Percentiles rank a stretch among this genome's conserved stretches.
phyloP scores from a whole-genome alignment of 225 moss, liverwort and hornwort species.

The Pleurozium schreberi region DNA sequence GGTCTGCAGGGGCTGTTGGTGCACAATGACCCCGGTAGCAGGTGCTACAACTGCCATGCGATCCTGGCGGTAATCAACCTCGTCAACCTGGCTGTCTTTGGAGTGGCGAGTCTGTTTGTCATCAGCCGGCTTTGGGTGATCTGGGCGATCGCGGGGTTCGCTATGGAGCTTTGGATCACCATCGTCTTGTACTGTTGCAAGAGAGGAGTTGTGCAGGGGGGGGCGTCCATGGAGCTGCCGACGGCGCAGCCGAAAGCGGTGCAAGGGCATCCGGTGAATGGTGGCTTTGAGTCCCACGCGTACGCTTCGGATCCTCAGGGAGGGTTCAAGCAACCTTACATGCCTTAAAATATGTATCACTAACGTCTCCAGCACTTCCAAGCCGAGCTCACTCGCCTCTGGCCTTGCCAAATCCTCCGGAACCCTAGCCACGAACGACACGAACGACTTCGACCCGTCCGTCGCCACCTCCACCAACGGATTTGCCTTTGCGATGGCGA shows the following conservation, averaged over 20 bases:
- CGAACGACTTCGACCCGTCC: slow-evolving; percentile 30
- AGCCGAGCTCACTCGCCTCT: slow-evolving; percentile 4
- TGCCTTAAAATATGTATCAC: too few relatives aligned
- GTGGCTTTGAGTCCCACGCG: not conserved
- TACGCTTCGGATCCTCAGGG: not conserved
- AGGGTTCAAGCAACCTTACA: not conserved
- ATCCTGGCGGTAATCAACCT: not conserved
- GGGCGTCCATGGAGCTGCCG: not conserved
- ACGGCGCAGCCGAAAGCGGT: not conserved
- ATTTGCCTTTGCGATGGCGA: slow-evolving; percentile 16
- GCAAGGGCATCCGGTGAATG: not conserved
- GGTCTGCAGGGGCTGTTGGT: not conserved
- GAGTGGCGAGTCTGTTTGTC: not conserved
- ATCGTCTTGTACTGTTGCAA: not conserved
- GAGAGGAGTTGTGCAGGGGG: not conserved
- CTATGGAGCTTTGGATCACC: not conserved
- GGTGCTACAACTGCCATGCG: not conserved
- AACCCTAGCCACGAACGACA: slow-evolving; percentile 4
- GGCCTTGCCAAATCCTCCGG: not conserved
- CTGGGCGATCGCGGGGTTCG: not conserved
- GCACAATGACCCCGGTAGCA: not conserved
- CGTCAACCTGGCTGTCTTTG: not conserved
- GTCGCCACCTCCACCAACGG: slow-evolving; percentile 16
- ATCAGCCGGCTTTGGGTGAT: not conserved
- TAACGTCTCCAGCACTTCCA: slow-evolving; percentile 20